Base-by-base conservation (phyloP, 306 rosid genomes). In the Aeschynomene evenia region DNA sequence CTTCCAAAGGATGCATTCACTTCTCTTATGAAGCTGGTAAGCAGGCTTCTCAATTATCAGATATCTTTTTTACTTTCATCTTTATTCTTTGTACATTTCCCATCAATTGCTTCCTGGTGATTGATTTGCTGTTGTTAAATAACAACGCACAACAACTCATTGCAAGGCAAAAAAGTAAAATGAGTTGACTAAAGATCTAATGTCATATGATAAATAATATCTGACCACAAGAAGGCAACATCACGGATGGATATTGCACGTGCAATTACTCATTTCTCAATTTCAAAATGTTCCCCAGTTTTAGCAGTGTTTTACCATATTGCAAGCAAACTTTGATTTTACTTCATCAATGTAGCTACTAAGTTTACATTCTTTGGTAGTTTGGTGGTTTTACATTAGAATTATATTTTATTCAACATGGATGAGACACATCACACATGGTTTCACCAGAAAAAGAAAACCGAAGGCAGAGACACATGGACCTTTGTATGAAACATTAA, bases 1-100 rank as follows among this genome's bases (percentile, higher is more conserved):
- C 85, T 90, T 84, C 88, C 88, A 16, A 94, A 84, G 81, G 86
- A 91, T 82, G 95, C 98, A 63, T 94, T 94, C 83, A 90, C 96
- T 55, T 88, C 91, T 43, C 86, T 90, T 31, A 94, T 90, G 97
- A 85, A 88, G 89, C 89, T 82, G 95, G 98, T 92, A 39, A 68
- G 58, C 14, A 21, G 6, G 21, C n/a, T 45, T 45, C 3, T n/a
- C 57, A 19, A 58, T 43, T 46, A 15, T 15, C 71, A 40, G 9
- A 18, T 14, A 5, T 37, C 23, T 51, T 16, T 28, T 16, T 28
- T 12, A 48, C 33, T 29, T 16, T 37, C 29, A 22, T 68, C 37
- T 53, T 24, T 20, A 12, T 36, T 68, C 37, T 53, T 24, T 20
- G 15, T 36, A n/a, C 21, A 13, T 45, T 28, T 57, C 66, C 21